These are phyloP conservation scores for Scolecobasidium constrictum DNA, from an alignment of 2,329 filamentous ascomycete genomes.

Conservation along the genomic window DNA sequence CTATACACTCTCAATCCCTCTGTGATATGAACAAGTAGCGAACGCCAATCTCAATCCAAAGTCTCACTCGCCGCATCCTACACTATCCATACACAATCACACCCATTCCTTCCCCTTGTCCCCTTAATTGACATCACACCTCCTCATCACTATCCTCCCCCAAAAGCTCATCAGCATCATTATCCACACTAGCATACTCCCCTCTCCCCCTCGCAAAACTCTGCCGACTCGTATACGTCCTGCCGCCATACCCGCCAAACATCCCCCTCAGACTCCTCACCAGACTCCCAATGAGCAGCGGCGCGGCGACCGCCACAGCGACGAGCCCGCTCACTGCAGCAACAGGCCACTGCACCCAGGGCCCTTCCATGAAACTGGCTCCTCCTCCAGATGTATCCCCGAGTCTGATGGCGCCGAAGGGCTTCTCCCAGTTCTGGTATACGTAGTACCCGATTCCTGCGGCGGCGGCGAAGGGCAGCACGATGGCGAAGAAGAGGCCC, in stretches of 20 bases:
- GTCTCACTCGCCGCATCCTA: too few relatives aligned
- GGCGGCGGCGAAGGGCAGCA: conserved; percentile 63
- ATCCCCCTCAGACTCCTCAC: conserved; percentile 52
- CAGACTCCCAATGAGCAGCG: conserved; percentile 59
- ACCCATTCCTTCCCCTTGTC: too few relatives aligned
- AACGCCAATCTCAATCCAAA: too few relatives aligned
- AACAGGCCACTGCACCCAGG: conserved; percentile 68
- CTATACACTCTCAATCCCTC: too few relatives aligned
- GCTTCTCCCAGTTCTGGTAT: conserved; percentile 67
- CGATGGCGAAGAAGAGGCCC: conserved; percentile 75
- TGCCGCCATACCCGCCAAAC: conserved; percentile 42
- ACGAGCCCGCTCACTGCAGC: conserved; percentile 42
- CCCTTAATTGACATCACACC: too few relatives aligned
- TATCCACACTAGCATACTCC: conserved; percentile 82
- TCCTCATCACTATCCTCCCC: conserved; percentile 93
- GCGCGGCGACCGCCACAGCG: conserved; percentile 41
- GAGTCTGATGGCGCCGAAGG: conserved; percentile 81
- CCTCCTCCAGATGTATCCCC: conserved; percentile 50
- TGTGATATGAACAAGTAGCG: too few relatives aligned
- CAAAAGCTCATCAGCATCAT: conserved; percentile 87
- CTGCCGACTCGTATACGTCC: conserved; percentile 76
- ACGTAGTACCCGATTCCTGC: conserved; percentile 71
- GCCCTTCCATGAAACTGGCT: conserved; percentile 39
- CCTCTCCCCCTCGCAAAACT: conserved; percentile 78
- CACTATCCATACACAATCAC: too few relatives aligned